Conservation (phyloP, 2,329 filamentous ascomycete genomes). For the Aspergillus clavatus region DNA sequence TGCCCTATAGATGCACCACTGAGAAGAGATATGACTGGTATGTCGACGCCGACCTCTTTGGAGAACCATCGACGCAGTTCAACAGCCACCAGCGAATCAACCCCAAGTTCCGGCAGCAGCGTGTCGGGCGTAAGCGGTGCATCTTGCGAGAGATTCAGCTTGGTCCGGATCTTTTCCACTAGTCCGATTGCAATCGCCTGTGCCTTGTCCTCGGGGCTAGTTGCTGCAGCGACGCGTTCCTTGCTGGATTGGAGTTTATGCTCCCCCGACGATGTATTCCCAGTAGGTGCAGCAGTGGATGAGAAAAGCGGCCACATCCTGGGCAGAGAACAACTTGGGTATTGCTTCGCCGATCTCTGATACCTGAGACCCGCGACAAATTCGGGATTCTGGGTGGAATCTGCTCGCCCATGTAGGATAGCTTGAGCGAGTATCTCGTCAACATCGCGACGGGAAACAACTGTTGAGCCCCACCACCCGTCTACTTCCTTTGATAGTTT, state of each 20-base stretch:
- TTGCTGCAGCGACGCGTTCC: background rate
- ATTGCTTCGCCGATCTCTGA: conserved; percentile 6
- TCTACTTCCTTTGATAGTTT: conserved; percentile 2
- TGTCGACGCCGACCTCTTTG: conserved; percentile 42
- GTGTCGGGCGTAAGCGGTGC: background rate
- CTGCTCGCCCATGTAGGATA: conserved; percentile 40
- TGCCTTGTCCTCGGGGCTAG: background rate
- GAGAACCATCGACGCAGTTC: conserved; percentile 47
- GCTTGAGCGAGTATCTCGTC: conserved; percentile 52
- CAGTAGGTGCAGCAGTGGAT: background rate
- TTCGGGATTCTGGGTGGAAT: conserved; percentile 11
- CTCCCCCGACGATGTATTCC: background rate
- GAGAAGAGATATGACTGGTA: conserved; percentile 47
- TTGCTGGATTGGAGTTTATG: conserved; percentile 1
- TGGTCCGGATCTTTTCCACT: background rate
- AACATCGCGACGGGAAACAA: conserved; percentile 48
- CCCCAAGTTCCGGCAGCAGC: conserved; percentile 27
- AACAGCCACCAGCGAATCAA: conserved; percentile 40
- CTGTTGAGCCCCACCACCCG: background rate
- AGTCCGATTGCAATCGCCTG: conserved; percentile 8
- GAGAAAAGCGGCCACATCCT: conserved; percentile 37
- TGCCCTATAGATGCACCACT: conserved; percentile 25
- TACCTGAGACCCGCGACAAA: conserved; percentile 12
- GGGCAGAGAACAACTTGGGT: conserved; percentile 16
- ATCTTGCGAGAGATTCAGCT: background rate